These are phyloP conservation scores for Garcia nutans DNA, from an alignment of 345 rosid species.

Conservation along the genomic window DNA sequence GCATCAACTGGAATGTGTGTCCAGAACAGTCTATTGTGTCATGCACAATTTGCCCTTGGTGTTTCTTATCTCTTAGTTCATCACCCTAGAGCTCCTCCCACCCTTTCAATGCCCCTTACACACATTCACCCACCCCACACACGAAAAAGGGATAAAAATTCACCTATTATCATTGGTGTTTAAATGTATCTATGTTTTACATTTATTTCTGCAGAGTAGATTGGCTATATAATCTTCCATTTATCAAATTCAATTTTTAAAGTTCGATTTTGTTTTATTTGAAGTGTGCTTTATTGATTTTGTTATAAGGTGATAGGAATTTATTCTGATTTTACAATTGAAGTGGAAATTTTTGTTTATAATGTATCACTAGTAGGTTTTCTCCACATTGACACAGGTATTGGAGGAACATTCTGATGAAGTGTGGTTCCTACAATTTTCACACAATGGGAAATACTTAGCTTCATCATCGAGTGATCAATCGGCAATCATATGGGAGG, in stretches of 20 bases:
- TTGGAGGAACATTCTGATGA: slow-evolving; percentile 64
- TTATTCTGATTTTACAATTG: neutral
- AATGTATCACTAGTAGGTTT: neutral
- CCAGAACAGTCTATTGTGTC: neutral
- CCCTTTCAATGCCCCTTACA: too few species aligned
- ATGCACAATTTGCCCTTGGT: neutral
- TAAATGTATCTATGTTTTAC: too few species aligned
- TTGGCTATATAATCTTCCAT: too few species aligned
- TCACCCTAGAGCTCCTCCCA: too few species aligned
- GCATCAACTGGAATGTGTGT: neutral
- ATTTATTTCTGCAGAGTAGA: too few species aligned
- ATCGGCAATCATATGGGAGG: slow-evolving; percentile 70
- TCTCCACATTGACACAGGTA: slow-evolving; percentile 41
- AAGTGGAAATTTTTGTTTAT: neutral
- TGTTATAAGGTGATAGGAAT: too few species aligned
- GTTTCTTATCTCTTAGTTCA: neutral
- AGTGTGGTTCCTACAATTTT: slow-evolving; percentile 78
- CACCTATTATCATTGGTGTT: too few species aligned
- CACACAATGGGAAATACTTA: slow-evolving; percentile 63
- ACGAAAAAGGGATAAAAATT: too few species aligned
- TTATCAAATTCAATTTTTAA: too few species aligned
- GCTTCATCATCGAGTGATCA: slow-evolving; percentile 70
- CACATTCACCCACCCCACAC: too few species aligned
- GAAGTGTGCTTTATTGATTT: too few species aligned
- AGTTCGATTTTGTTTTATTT: too few species aligned